Evolutionary conservation across 2,329 filamentous ascomycete species (phyloP).

Genomic region (Macrophomina pseudophaseolina): DNA sequence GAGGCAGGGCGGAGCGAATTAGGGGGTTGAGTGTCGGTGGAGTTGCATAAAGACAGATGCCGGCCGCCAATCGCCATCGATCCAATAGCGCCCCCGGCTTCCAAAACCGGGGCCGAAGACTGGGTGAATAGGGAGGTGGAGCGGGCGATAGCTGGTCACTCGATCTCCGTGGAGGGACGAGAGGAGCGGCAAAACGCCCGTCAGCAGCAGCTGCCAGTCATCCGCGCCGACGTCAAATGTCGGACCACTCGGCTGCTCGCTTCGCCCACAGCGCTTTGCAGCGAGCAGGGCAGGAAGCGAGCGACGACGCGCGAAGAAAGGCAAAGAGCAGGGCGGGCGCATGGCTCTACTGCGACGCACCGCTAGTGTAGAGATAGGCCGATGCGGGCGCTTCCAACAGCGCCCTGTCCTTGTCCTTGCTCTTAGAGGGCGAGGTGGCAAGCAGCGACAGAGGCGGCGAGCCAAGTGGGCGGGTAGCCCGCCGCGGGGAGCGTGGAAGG

Average conservation of each 20-base stretch:
- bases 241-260: background rate
- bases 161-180: background rate
- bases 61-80: background rate
- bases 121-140: background rate
- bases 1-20: background rate
- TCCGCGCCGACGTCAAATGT: background rate
- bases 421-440: slow-evolving; percentile 23
- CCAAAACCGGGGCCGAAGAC: slow-evolving; percentile 2
- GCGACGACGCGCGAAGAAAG: background rate
- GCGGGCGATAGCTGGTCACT: background rate
- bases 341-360: slow-evolving; percentile 2
- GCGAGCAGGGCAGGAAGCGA: background rate
- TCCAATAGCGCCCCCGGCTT: slow-evolving; percentile 3
- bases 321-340: background rate
- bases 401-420: slow-evolving; percentile 25
- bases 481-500: slow-evolving; percentile 3
- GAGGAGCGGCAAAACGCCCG: slow-evolving; percentile 2
- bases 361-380: background rate
- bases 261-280: slow-evolving; percentile 2
- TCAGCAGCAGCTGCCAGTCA: slow-evolving; percentile 17
- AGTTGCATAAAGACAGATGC: background rate
- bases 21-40: background rate
- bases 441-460: background rate
- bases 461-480: background rate
- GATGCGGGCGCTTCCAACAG: slow-evolving; percentile 2